Evolutionary conservation across 2,329 filamentous ascomycete species (phyloP), one percentile per base, ranked within the genome.

Genomic region (Botryosphaeria dothidea): DNA sequence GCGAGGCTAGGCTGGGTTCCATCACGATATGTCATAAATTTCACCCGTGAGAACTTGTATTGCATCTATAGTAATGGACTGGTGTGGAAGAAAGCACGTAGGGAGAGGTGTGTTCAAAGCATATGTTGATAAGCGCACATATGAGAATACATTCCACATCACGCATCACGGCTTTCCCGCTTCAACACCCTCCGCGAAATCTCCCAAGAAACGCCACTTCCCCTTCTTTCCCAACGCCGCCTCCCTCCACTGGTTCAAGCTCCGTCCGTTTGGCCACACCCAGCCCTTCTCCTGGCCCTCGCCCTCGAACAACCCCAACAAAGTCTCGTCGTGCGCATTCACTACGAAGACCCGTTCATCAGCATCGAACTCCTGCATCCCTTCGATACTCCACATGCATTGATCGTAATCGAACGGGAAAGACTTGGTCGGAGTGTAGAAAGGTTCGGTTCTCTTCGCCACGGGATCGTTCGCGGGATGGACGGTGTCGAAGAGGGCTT

Each of bases 321-420:
- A 29, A 15, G 27, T 52, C 27, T 52, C 49, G 17, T 68, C 67
- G 27, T 68, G 66, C 31, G 67, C 60, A 13, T 62, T 31, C 1
- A 65, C 27, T 4, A 68, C 66, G 2, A 68, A 31, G 5, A 68
- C 49, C 2, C 43, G 34, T 3, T 62, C 61, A 4, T 56, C 31
- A 2, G 45, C 64, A 51, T 68, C 67, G 2, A 61, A 38, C 3
- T 41, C 49, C 49, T 65, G 45, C 23, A 66, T 38, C 2, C 25
- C 27, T n/a, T 29, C 51, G 17, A 66, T 65, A 27, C 49, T 52
- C 49, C 49, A 34, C 17, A 34, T 6, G 49, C 49, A 52, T 1
- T 21, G 27, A 6, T 52, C 13, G n/a, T 19, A 4, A 1, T 23
- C n/a, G 27, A 19, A n/a, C 7, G 49, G 17, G 25, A 52, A 19